These are phyloP conservation scores for Hordeum pubiflorum DNA, from an alignment of 202 grass and related monocot genomes.

Conservation along the genomic window DNA sequence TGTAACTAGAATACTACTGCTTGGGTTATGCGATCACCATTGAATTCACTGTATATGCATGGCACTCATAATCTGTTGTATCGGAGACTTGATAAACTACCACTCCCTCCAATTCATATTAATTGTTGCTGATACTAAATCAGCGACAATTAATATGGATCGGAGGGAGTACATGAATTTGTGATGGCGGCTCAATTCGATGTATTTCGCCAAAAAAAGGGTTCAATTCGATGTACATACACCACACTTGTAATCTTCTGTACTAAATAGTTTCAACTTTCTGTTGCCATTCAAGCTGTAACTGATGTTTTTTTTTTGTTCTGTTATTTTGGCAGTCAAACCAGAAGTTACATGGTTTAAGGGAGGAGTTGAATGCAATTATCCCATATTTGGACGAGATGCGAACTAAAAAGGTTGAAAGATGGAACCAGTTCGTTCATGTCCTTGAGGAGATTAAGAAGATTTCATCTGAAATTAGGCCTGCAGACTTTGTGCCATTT, in stretches of 20 bases:
- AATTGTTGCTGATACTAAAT: too few species aligned
- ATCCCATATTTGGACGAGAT: conserved; percentile 74
- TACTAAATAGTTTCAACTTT: neutral
- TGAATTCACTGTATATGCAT: conserved; percentile 13
- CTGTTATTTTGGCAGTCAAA: conserved; percentile 39
- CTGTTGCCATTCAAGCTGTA: neutral
- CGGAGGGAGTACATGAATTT: neutral
- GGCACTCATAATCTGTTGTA: neutral
- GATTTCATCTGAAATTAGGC: conserved; percentile 62
- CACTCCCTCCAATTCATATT: too few species aligned
- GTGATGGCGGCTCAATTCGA: neutral
- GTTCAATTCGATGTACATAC: neutral
- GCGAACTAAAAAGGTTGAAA: conserved; percentile 58
- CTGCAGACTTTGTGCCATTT: conserved; percentile 41
- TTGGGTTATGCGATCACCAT: neutral
- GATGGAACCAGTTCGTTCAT: conserved; percentile 74
- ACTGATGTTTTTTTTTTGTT: neutral
- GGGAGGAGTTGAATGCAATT: conserved; percentile 66
- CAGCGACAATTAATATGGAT: too few species aligned
- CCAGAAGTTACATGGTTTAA: conserved; percentile 58
- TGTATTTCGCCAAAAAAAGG: neutral
- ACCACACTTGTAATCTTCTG: neutral
- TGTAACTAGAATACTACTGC: neutral
- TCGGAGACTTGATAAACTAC: neutral
- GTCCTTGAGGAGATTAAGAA: conserved; percentile 80